These are phyloP conservation scores for Globisporangium middletonii DNA, from an alignment of 352 stramenopile genomes.

Conservation along the genomic window DNA sequence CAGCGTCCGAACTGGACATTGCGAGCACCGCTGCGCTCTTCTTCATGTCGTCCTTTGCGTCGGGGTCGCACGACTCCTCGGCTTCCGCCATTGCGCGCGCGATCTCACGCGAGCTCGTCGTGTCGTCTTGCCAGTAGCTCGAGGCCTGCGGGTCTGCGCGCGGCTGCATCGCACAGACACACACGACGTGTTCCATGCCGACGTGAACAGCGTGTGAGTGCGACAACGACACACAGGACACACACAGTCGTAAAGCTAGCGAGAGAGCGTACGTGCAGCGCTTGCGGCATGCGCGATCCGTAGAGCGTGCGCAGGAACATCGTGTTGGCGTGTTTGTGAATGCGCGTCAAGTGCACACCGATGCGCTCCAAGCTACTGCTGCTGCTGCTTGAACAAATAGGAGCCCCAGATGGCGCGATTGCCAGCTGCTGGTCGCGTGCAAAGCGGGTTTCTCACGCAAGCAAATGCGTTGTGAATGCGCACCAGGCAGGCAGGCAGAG, in stretches of 20 bases:
- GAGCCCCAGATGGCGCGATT: no score
- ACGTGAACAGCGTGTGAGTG: no score
- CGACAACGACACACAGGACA: background rate
- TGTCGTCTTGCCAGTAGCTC: constrained; percentile 80
- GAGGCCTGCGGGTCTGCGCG: constrained; percentile 58
- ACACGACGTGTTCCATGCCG: background rate
- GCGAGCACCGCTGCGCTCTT: constrained; percentile 30
- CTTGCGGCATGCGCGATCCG: constrained; percentile 69
- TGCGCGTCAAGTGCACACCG: background rate
- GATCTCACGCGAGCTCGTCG: constrained; percentile 54
- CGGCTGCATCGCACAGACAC: constrained; percentile 25
- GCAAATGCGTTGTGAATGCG: no score
- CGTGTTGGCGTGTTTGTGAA: background rate
- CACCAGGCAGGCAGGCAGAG: no score
- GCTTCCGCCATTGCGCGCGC: constrained; percentile 56
- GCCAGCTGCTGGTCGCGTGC: no score
- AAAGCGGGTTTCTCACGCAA: no score
- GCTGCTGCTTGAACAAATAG: no score
- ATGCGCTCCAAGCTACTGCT: background rate
- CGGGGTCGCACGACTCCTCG: constrained; percentile 16
- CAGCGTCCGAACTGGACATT: constrained; percentile 17
- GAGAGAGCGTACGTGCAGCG: constrained; percentile 49
- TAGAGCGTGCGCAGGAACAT: constrained; percentile 84
- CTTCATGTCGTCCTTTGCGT: constrained; percentile 35
- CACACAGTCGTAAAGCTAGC: background rate